phyloP scores from a whole-genome alignment of 2,329 filamentous ascomycete species.

The Alternaria viburni region DNA sequence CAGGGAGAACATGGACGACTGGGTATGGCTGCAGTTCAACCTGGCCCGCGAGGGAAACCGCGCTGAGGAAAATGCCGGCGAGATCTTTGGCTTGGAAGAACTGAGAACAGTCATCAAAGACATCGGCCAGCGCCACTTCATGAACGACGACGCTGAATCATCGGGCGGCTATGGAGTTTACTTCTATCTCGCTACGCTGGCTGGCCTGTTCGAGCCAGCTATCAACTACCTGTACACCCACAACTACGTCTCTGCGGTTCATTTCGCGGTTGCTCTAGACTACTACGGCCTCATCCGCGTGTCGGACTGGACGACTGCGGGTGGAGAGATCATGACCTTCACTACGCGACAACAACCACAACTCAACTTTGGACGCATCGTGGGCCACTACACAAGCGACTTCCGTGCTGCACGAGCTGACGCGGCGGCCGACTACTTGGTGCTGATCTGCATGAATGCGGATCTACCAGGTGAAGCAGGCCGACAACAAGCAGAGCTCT shows the following conservation, averaged over 20 bases:
- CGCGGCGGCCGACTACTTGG: constrained; percentile 91
- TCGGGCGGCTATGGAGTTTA: constrained; percentile 84
- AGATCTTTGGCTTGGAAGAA: constrained; percentile 68
- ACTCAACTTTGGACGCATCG: constrained; percentile 91
- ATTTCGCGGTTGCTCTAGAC: constrained; percentile 87
- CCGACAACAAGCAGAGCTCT: constrained; percentile 78
- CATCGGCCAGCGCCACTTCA: constrained; percentile 90
- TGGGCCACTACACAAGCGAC: constrained; percentile 94
- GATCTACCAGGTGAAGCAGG: constrained; percentile 78
- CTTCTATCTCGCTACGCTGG: constrained; percentile 89
- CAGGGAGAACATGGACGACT: constrained; percentile 67
- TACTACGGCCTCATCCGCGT: constrained; percentile 74
- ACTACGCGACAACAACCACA: constrained; percentile 76
- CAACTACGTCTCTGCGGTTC: constrained; percentile 90
- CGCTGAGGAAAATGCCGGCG: constrained; percentile 66
- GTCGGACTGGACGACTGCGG: constrained; percentile 73
- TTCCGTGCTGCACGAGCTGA: constrained; percentile 91
- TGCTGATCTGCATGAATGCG: constrained; percentile 87
- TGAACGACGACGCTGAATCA: constrained; percentile 78
- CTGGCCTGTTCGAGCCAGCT: constrained; percentile 93
- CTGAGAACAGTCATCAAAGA: constrained; percentile 83
- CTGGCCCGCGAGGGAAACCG: constrained; percentile 67
- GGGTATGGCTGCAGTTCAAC: constrained; percentile 71
- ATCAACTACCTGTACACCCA: constrained; percentile 90
- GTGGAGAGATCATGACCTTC: constrained; percentile 69